These are phyloP conservation scores for Gymnopilus junonius DNA, from an alignment of 768 basidiomycete species.

Conservation along the genomic window DNA sequence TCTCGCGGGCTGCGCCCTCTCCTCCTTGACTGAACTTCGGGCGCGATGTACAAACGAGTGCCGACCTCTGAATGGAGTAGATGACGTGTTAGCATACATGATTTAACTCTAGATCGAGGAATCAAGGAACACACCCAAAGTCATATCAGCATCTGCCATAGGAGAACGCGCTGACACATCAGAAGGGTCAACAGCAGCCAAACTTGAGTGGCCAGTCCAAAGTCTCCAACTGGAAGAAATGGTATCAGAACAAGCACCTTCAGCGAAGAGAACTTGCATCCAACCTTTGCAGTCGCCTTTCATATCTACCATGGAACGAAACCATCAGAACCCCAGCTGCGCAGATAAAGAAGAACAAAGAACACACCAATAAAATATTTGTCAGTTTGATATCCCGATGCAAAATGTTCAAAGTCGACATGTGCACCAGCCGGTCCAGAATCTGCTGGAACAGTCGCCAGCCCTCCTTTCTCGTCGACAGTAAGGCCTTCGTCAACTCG, in stretches of 20 bases:
- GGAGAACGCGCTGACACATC: conserved; percentile 55
- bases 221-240: conserved; percentile 79
- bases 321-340: neutral
- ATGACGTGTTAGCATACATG: neutral
- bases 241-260: neutral
- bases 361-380: conserved; percentile 91
- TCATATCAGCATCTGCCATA: conserved; percentile 68
- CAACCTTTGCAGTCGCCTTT: conserved; percentile 84
- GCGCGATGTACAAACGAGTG: conserved; percentile 90
- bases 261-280: neutral
- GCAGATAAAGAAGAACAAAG: neutral
- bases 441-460: conserved; percentile 93
- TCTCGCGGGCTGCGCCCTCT: conserved; percentile 64
- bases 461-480: conserved; percentile 69
- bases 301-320: conserved; percentile 54
- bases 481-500: conserved; percentile 79
- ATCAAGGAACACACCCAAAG: conserved; percentile 54
- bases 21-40: conserved; percentile 73
- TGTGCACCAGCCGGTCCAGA: conserved; percentile 87
- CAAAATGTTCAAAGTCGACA: conserved; percentile 86
- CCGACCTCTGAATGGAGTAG: conserved; percentile 69
- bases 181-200: conserved; percentile 78
- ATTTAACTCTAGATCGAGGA: neutral
- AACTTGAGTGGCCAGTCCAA: conserved; percentile 88
- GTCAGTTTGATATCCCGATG: conserved; percentile 92